These are phyloP conservation scores for Ganoderma leucocontextum DNA, from an alignment of 1,284 basidiomycete species.

Conservation along the genomic window DNA sequence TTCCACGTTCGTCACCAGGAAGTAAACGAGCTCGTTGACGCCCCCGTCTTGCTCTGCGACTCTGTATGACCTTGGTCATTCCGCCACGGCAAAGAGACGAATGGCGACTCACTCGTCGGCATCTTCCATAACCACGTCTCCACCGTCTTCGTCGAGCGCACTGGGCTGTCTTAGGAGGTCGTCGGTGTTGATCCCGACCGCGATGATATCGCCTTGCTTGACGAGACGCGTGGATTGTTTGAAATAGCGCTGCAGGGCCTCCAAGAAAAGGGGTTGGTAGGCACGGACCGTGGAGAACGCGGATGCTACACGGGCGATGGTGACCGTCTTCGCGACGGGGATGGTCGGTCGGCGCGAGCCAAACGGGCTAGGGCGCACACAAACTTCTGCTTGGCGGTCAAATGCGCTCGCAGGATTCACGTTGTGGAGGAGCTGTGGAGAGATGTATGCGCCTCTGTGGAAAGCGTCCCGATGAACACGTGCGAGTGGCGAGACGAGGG, in stretches of 20 bases:
- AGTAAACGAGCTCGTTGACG: slow-evolving; percentile 66
- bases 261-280: slow-evolving; percentile 78
- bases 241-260: slow-evolving; percentile 77
- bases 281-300: slow-evolving; percentile 78
- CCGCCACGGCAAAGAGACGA: not conserved
- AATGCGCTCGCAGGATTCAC: slow-evolving; percentile 43
- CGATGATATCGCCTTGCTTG: slow-evolving; percentile 84
- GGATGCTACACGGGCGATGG: slow-evolving; percentile 86
- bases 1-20: slow-evolving; percentile 83
- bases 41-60: slow-evolving; percentile 5
- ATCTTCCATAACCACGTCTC: slow-evolving; percentile 40
- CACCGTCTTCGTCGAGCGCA: slow-evolving; percentile 39
- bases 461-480: not conserved
- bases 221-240: slow-evolving; percentile 66
- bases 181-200: slow-evolving; percentile 73
- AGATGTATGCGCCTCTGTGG: slow-evolving; percentile 42
- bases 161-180: slow-evolving; percentile 40
- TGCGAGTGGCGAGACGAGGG: not conserved
- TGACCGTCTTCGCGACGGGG: slow-evolving; percentile 78
- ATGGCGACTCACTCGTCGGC: slow-evolving; percentile 27
- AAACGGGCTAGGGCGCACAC: slow-evolving; percentile 60
- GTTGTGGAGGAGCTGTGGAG: slow-evolving; percentile 70
- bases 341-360: slow-evolving; percentile 65
- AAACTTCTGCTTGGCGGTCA: slow-evolving; percentile 40
- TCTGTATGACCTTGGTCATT: not conserved